phyloP scores from a whole-genome alignment of 2,329 filamentous ascomycete genomes.

The Arthrobotrys sinensis region DNA sequence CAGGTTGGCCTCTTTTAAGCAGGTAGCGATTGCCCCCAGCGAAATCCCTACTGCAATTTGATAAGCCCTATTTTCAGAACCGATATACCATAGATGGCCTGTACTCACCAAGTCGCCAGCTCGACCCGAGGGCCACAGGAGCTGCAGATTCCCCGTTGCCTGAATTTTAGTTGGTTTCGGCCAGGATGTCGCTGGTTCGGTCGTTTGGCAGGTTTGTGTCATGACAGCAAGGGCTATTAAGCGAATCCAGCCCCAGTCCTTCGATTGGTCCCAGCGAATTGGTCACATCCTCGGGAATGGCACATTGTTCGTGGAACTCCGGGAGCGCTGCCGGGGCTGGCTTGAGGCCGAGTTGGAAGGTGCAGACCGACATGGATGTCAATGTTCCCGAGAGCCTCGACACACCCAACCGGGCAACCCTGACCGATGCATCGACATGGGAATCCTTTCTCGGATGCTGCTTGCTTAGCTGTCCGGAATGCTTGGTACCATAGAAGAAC shows the following conservation, averaged over 20 bases:
- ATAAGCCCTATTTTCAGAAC: conserved; percentile 39
- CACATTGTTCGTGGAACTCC: conserved; percentile 15
- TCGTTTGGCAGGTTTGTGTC: conserved; percentile 60
- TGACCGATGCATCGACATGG: conserved; percentile 51
- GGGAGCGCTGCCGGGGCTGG: conserved; percentile 19
- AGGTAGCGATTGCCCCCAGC: conserved; percentile 16
- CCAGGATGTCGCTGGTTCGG: conserved; percentile 57
- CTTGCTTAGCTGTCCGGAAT: conserved; percentile 59
- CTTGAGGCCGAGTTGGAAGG: not conserved
- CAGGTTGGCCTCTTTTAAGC: conserved; percentile 26
- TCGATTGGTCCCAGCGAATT: conserved; percentile 46
- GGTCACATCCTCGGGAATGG: conserved; percentile 46
- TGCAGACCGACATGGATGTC: conserved; percentile 10
- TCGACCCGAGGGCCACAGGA: conserved; percentile 55
- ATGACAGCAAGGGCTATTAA: conserved; percentile 58
- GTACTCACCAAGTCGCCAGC: conserved; percentile 42
- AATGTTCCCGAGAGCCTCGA: conserved; percentile 58
- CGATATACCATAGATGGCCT: conserved; percentile 49
- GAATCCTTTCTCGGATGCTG: conserved; percentile 51
- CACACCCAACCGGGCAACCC: conserved; percentile 44
- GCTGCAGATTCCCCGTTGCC: conserved; percentile 53
- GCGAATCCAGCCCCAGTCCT: conserved; percentile 49
- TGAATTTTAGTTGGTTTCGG: conserved; percentile 62
- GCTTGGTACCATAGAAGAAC: conserved; percentile 53
- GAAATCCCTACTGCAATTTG: conserved; percentile 34